Base-by-base conservation (phyloP, 345 rosid species). In the rapeseed (Brassica napus) region DNA sequence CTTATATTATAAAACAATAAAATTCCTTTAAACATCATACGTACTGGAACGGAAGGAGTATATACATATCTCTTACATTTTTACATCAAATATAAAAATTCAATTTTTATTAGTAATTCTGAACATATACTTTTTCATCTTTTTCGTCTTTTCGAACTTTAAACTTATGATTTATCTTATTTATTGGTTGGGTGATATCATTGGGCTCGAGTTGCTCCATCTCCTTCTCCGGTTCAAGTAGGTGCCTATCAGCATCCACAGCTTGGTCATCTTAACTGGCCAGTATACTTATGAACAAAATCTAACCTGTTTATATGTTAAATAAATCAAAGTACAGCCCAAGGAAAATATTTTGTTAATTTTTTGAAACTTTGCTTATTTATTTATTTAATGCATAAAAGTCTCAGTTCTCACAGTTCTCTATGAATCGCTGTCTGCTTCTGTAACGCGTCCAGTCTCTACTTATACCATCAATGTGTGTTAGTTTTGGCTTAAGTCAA, bases 201-300 rank as follows among this genome's bases (percentile, higher is more conserved):
- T 88, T 58, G 96, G 93, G 69, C 88, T 89, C 3, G 94, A 90
- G 18, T 88, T 82, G 89, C 86, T 18, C 90, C 91, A 5, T 83
- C 89, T 15, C 79, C 94, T 6, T 88, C 97, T 6, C 90, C 85
- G 52, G 86, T 89, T 12, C 94, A 91, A 87, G 90, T 88, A 1
- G 94, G 97, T 78, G 83, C 92, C 26, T 92, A 92, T 72, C 97
- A 88, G 58, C 58, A 52, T 83, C 91, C 94, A 23, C 97, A 87
- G 81, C 77, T 92, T 85, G 89, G 97, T 68, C 94, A 90, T 83
- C 90, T 87, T 78, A 92, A 89, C 83, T 94, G 96, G 98, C 84
- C 92, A 26, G 42, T 91, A 52, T 91, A 87, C 87, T 92, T 92
- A 87, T 95, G 87, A 91, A 86, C 68, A 68, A 59, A 72, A 65